Base-by-base conservation (phyloP, 257 asterid genomes). In the Knoxia roxburghii region DNA sequence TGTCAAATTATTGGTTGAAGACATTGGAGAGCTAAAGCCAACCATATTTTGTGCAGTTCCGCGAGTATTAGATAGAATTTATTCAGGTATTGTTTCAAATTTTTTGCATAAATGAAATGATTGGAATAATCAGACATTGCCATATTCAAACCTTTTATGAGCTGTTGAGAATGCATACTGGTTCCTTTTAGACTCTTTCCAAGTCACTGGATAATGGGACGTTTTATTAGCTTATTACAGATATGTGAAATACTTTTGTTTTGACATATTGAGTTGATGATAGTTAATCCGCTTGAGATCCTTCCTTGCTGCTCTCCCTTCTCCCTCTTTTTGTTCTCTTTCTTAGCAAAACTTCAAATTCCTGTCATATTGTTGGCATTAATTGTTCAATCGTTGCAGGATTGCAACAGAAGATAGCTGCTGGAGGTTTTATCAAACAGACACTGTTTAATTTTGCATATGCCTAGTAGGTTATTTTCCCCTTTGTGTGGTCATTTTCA, bases 31-130 rank as follows among this genome's bases (percentile, higher is more conserved):
- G 83, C 84, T 94, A 43, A 90, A 94, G 75, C 99, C 99, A 26
- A 85, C 96, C 65, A 69, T 94, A 71, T 94, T 90, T 72, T 90
- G 95, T 76, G 97, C 95, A 30, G 99, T 94, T 82, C 99, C 99
- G 69, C 92, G 99, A 39, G 99, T 94, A 11, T 68, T 90, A 70
- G 97, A 94, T 21, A 84, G 97, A 84, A 87, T 94, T 64, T 78
- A 88, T 77, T 57, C 96, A 80, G 99, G 99, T 90, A 67, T 27
- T 72, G 69, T 61, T 33, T 43, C 51, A n/a, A 24, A 41, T 55
- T 43, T 54, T 50, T 24, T 43, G 68, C 35, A 33, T 52, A 33
- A 10, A 5, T 11, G 27, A 41, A 58, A 30, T 13, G 51, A 21
- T 48, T 14, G 37, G 27, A 54, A 35, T 1, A 14, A 61, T 50